Base-by-base conservation (phyloP, 306 rosid genomes). In the Mimosa pudica region DNA sequence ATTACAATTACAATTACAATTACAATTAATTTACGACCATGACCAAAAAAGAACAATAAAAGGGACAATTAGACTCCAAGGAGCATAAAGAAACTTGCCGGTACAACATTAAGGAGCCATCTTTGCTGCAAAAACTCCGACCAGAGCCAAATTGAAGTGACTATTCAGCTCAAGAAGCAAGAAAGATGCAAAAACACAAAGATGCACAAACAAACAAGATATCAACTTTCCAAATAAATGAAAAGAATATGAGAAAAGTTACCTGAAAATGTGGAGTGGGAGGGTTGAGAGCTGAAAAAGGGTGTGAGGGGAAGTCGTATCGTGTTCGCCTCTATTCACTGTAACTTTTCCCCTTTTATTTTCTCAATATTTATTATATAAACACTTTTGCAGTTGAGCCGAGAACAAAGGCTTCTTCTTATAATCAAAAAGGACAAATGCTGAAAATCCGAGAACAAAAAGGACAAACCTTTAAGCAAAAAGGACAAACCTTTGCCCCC, bases 11-110 rank as follows among this genome's bases (percentile, higher is more conserved):
- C n/a, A n/a, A n/a, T n/a, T n/a, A n/a, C n/a, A n/a, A 73, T 48
- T 72, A 65, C 77, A 10, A 66, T 58, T 51, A 75, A 65, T 76
- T 77, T 57, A 58, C 80, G 70, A 78, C 44, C 46, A 65, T 44
- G 49, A n/a, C 63, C 60, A 1, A 10, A 51, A 51, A 7, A 8
- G 30, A 24, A n/a, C 16, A 76, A 41, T 0, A 16, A 71, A 41
- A 42, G n/a, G 30, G 4, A 24, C 47, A 77, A 9, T 24, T 1
- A 24, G 30, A 24, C 30, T 24, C 30, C 30, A 0, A 24, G 30
- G 30, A 8, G 49, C 14, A 41, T 58, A 63, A 46, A 48, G 44
- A n/a, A 81, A 33, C 55, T 41, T 24, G 30, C 30, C 30, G 0
- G 30, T 24, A 24, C 30, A 75, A 70, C 63, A 1, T 24, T 57